Conservation (phyloP, 257 asterid genomes). For the Verbena officinalis region DNA sequence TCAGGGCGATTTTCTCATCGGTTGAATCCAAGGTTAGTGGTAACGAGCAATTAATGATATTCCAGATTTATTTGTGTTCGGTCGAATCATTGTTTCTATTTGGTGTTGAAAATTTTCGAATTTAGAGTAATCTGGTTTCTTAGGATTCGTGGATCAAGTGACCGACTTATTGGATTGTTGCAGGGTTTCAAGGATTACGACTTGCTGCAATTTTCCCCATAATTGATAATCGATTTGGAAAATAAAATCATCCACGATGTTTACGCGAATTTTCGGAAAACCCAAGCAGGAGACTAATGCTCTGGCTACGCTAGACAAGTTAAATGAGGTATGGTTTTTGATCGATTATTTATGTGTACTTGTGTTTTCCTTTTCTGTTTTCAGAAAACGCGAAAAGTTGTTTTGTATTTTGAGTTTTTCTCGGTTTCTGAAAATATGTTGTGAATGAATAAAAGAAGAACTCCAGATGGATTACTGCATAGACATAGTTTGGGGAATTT, state of each 20-base stretch:
- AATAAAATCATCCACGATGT: constrained; percentile 48
- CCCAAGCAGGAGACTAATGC: constrained; percentile 72
- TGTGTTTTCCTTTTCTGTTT: not conserved
- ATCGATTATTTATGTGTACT: not conserved
- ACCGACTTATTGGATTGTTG: constrained; percentile 17
- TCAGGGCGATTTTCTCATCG: constrained; percentile 28
- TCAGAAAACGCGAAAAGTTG: constrained; percentile 5
- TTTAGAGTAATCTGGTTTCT: constrained; percentile 14
- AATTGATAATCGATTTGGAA: constrained; percentile 18
- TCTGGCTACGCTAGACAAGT: constrained; percentile 70
- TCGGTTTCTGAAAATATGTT: not conserved
- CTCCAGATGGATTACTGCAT: not conserved
- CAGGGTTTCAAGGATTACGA: constrained; percentile 35
- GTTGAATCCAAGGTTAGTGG: constrained; percentile 32
- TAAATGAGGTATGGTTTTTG: constrained; percentile 55
- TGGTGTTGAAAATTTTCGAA: constrained; percentile 22
- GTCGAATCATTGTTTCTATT: not conserved
- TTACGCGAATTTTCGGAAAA: constrained; percentile 66
- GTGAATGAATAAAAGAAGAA: not conserved
- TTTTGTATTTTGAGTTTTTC: not conserved
- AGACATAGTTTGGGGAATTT: constrained; percentile 5
- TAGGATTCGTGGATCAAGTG: constrained; percentile 30
- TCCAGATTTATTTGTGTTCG: not conserved
- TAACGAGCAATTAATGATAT: constrained; percentile 1
- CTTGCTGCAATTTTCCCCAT: not conserved